A percentile compares a stretch with the other conserved stretches of the same genome.
Evolutionary conservation across 2,329 filamentous ascomycete species (phyloP).

Genomic region (Chrysosphaeria jannelii): DNA sequence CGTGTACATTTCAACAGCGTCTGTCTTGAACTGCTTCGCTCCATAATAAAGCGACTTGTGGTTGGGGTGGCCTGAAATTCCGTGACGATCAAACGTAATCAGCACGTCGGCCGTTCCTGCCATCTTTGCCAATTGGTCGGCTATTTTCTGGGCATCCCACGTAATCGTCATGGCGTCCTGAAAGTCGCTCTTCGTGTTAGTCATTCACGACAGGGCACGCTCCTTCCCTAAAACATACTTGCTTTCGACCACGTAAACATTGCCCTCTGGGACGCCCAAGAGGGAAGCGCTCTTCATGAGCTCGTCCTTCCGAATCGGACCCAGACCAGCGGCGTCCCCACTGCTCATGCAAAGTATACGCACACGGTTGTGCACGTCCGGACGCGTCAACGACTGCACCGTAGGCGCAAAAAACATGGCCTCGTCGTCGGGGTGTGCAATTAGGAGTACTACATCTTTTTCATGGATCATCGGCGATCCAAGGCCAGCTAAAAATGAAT

Average conservation of each 20-base stretch:
- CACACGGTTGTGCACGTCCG: slow-evolving; percentile 60
- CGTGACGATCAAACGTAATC: slow-evolving; percentile 63
- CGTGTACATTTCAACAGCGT: slow-evolving; percentile 61
- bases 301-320: slow-evolving; percentile 55
- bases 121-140: slow-evolving; percentile 13
- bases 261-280: slow-evolving; percentile 46
- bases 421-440: slow-evolving; percentile 94
- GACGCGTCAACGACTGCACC: slow-evolving; percentile 53
- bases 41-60: slow-evolving; percentile 74
- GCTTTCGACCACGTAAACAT: slow-evolving; percentile 65
- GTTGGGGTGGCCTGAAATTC: slow-evolving; percentile 75
- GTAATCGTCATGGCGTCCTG: slow-evolving; percentile 62
- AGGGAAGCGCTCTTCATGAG: slow-evolving; percentile 49
- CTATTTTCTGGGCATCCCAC: slow-evolving; percentile 46
- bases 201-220: background rate
- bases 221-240: slow-evolving; percentile 24
- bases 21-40: slow-evolving; percentile 37
- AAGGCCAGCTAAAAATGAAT: no score
- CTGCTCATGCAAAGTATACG: slow-evolving; percentile 83
- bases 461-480: no score
- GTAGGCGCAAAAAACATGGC: slow-evolving; percentile 97
- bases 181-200: slow-evolving; percentile 28
- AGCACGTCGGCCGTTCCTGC: slow-evolving; percentile 43
- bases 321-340: slow-evolving; percentile 68
- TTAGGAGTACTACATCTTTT: no score